Evolutionary conservation across 2,329 filamentous ascomycete genomes (phyloP).

Genomic region (Albifimbria verrucaria): DNA sequence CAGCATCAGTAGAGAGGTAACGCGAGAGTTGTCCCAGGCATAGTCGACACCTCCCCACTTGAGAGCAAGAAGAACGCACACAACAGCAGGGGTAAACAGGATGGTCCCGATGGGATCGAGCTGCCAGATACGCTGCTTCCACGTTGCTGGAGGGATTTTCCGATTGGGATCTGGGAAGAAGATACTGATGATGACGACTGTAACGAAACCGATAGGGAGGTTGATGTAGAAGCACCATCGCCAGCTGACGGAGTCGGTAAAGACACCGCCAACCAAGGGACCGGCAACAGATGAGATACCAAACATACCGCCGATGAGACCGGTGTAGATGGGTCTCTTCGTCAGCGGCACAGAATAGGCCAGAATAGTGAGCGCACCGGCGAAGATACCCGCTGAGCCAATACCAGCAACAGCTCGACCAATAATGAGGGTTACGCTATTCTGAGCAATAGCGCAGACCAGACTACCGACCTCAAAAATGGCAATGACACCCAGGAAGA

Average conservation of each 20-base stretch:
- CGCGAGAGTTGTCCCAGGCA: constrained; percentile 18
- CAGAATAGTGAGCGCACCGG: constrained; percentile 40
- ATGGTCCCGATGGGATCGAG: constrained; percentile 27
- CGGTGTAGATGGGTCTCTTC: constrained; percentile 31
- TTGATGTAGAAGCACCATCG: constrained; percentile 41
- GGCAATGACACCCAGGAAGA: constrained; percentile 32
- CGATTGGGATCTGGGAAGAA: constrained; percentile 22
- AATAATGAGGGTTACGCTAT: constrained; percentile 29
- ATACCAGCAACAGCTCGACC: constrained; percentile 32
- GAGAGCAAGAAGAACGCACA: constrained; percentile 47
- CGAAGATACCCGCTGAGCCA: constrained; percentile 44
- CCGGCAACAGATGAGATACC: constrained; percentile 39
- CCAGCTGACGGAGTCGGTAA: constrained; percentile 33
- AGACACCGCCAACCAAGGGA: constrained; percentile 29
- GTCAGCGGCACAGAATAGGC: constrained; percentile 31
- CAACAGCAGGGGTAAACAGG: constrained; percentile 32
- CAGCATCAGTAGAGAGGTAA: constrained; percentile 26
- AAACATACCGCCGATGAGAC: constrained; percentile 37
- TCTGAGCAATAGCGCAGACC: constrained; percentile 32
- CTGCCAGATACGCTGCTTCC: constrained; percentile 19
- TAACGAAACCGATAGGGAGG: constrained; percentile 32
- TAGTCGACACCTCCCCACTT: constrained; percentile 44
- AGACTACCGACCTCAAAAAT: constrained; percentile 42
- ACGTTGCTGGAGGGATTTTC: constrained; percentile 19
- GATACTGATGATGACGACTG: constrained; percentile 25